phyloP scores from a whole-genome alignment of 2,329 filamentous ascomycete genomes.

The Aspergillus phoenicis region DNA sequence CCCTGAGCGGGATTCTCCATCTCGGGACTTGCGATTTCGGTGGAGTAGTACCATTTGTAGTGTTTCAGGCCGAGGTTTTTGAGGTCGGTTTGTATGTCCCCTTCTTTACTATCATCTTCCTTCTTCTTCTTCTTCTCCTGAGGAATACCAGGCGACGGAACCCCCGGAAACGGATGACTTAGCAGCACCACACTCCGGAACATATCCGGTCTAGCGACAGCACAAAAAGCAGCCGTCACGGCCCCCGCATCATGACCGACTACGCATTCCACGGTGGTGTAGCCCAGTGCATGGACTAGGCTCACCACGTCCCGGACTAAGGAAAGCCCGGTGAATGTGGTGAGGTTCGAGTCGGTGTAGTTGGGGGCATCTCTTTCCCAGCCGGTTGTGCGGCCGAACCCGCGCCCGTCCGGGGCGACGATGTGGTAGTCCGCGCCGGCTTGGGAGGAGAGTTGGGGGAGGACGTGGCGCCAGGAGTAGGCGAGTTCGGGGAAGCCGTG shows the following conservation, averaged over 20 bases:
- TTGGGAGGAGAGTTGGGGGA: conserved; percentile 51
- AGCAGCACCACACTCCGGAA: conserved; percentile 65
- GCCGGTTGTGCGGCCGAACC: conserved; percentile 67
- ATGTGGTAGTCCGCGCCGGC: conserved; percentile 64
- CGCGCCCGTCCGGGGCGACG: conserved; percentile 68
- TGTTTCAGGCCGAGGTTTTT: conserved; percentile 62
- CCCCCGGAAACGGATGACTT: conserved; percentile 62
- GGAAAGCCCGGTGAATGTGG: conserved; percentile 59
- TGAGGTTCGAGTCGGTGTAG: conserved; percentile 55
- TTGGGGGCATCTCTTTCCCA: conserved; percentile 55
- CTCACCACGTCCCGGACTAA: conserved; percentile 65
- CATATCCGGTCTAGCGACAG: conserved; percentile 65
- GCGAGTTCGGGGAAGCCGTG: conserved; percentile 71
- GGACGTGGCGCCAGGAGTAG: conserved; percentile 68
- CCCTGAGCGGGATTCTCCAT: conserved; percentile 49
- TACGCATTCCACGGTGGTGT: conserved; percentile 59
- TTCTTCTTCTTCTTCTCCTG: conserved; percentile 14
- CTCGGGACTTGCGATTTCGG: conserved; percentile 36
- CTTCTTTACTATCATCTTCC: conserved; percentile 19
- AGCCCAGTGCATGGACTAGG: conserved; percentile 63
- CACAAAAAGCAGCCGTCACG: conserved; percentile 61
- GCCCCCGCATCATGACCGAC: conserved; percentile 70
- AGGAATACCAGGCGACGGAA: conserved; percentile 1
- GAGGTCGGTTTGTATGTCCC: conserved; percentile 60
- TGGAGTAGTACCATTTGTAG: conserved; percentile 65